Evolutionary conservation across 257 asterid species (phyloP), one percentile per base, ranked within the genome.

Genomic region (Echites panduratus): DNA sequence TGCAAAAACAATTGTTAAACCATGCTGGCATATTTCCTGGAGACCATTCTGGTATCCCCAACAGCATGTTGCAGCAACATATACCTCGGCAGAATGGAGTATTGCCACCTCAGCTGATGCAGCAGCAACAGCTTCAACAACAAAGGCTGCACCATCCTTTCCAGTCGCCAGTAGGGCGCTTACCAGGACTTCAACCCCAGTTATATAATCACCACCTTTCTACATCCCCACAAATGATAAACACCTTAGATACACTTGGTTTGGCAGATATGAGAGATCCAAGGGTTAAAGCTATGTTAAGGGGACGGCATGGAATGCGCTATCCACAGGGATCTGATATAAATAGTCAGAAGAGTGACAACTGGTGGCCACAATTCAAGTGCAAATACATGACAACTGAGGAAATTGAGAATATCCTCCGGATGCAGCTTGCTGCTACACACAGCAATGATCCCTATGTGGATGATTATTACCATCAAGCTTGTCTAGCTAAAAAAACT

Each of bases 391-490:
- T 94, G 99, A 70, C 92, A 9, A 78, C 95, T 29, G 89, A 86
- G 72, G 99, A 94, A 82, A 83, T 94, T 20, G 99, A 91, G 80
- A 91, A 86, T 79, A 92, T 94, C 65, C 87, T 91, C 48, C 78
- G 96, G 78, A 78, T 84, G 84, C 99, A 94, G 84, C 96, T 87
- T 66, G 86, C 92, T 47, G 98, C 97, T 54, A 87, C 99, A 17
- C 99, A 91, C 75, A 87, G 96, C 89, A 90, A 87, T 65, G 95
- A 94, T 73, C 99, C 99, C 20, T 94, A 94, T 68, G 83, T 85
- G 49, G 99, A 94, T 71, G 98, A 91, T 86, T 94, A 89, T 79
- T 94, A 91, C 76, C 90, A 88, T 77, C 99, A 94, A 80, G 99
- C 98, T 78, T 84, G 95, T 82, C 89, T 91, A 26, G 89, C 96